Percentiles rank a stretch among this genome's conserved stretches.
Evolutionary conservation across 164 flowering plant species (phyloP).

Genomic region (Brasenia schreberi): DNA sequence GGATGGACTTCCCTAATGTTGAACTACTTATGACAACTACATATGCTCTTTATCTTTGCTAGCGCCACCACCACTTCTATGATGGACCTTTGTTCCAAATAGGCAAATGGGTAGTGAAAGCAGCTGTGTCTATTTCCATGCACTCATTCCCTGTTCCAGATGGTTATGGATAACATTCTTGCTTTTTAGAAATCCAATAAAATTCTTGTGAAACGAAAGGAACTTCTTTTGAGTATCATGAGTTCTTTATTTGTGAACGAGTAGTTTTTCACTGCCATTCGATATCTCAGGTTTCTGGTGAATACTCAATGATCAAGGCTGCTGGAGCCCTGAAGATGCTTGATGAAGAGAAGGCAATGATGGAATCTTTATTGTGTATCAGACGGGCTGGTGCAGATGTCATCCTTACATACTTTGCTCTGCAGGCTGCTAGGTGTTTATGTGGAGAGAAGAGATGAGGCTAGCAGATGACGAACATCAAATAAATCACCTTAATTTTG

Average conservation of each 20-base stretch:
- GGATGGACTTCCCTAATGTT: not conserved
- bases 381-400: slow-evolving; percentile 54
- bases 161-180: too few relatives aligned
- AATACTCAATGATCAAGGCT: slow-evolving; percentile 95
- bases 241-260: too few relatives aligned
- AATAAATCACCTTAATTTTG: too few relatives aligned
- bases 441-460: slow-evolving; percentile 59
- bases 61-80: not conserved
- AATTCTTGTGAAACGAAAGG: too few relatives aligned
- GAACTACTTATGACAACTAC: not conserved
- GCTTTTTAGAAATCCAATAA: too few relatives aligned
- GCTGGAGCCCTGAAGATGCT: slow-evolving; percentile 10
- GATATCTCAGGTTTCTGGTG: slow-evolving; percentile 69
- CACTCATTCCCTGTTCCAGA: too few relatives aligned
- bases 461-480: too few relatives aligned
- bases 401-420: slow-evolving; percentile 85
- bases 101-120: not conserved
- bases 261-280: too few relatives aligned
- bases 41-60: not conserved
- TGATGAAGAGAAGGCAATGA: too few relatives aligned
- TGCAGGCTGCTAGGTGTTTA: slow-evolving; percentile 73
- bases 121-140: not conserved
- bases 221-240: too few relatives aligned
- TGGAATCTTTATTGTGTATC: slow-evolving; percentile 43
- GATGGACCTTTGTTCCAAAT: not conserved